Conservation (phyloP, 2,329 filamentous ascomycete genomes). For the Colletotrichum tropicale region DNA sequence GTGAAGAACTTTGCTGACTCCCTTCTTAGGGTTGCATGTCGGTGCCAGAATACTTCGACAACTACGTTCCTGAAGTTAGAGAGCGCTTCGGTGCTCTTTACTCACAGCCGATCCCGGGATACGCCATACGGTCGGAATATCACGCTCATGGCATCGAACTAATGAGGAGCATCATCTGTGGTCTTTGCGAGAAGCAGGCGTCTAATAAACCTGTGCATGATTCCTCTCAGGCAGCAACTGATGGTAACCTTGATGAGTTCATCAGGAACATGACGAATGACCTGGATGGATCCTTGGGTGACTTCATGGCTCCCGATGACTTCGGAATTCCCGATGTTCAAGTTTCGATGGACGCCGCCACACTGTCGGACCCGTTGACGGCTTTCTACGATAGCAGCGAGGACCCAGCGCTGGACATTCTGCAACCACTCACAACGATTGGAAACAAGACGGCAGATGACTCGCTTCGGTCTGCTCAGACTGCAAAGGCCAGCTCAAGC, state of each 20-base stretch:
- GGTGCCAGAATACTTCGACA: conserved; percentile 40
- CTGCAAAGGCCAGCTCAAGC: neutral
- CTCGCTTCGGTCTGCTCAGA: neutral
- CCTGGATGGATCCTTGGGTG: neutral
- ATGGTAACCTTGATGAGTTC: conserved; percentile 16
- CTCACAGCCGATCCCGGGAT: neutral
- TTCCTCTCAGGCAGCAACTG: neutral
- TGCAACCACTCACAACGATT: neutral
- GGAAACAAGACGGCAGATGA: neutral
- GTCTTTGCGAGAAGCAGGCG: conserved; percentile 19
- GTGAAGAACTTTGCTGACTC: conserved; percentile 19
- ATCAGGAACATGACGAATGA: conserved; percentile 11
- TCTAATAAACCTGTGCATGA: neutral
- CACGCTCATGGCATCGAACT: conserved; percentile 45
- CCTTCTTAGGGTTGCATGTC: conserved; percentile 39
- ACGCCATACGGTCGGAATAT: conserved; percentile 42
- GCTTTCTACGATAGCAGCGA: neutral
- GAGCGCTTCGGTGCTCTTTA: conserved; percentile 50
- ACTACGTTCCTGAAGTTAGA: conserved; percentile 45
- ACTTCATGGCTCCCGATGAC: neutral
- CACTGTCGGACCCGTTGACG: neutral
- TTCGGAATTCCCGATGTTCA: neutral
- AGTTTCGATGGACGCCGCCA: neutral
- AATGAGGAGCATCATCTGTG: conserved; percentile 42
- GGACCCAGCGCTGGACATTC: neutral